These are phyloP conservation scores for Heliamphora exappendiculata DNA, from an alignment of 148 eudicot genomes.

Conservation along the genomic window DNA sequence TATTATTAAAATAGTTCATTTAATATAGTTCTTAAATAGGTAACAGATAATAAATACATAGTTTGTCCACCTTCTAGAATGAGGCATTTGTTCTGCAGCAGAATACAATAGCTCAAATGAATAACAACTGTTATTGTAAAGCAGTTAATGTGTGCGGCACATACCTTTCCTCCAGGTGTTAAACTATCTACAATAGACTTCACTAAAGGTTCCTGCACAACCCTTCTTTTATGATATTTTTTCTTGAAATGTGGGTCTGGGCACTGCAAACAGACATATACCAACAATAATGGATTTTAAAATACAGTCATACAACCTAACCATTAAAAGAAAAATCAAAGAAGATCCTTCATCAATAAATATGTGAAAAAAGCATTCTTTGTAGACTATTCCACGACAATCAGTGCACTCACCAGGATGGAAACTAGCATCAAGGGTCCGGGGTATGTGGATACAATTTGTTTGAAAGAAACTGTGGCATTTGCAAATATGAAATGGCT, in stretches of 20 bases:
- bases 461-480: conserved; percentile 80
- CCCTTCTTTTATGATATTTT: conserved; percentile 83
- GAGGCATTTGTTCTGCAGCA: background rate
- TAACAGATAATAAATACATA: background rate
- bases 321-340: background rate
- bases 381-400: no score
- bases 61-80: background rate
- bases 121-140: background rate
- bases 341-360: background rate
- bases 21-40: background rate
- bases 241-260: conserved; percentile 97
- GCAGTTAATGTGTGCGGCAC: background rate
- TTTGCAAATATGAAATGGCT: conserved; percentile 82
- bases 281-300: background rate
- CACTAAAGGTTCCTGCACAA: conserved; percentile 76
- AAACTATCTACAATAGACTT: conserved; percentile 57
- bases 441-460: conserved; percentile 72
- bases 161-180: conserved; percentile 72
- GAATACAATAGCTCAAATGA: background rate
- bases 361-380: background rate
- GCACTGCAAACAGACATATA: conserved; percentile 48
- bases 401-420: conserved; percentile 61
- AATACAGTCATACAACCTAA: background rate
- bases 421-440: conserved; percentile 81
- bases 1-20: background rate